Conservation (phyloP, 257 asterid species). For the Solanum rostratum region DNA sequence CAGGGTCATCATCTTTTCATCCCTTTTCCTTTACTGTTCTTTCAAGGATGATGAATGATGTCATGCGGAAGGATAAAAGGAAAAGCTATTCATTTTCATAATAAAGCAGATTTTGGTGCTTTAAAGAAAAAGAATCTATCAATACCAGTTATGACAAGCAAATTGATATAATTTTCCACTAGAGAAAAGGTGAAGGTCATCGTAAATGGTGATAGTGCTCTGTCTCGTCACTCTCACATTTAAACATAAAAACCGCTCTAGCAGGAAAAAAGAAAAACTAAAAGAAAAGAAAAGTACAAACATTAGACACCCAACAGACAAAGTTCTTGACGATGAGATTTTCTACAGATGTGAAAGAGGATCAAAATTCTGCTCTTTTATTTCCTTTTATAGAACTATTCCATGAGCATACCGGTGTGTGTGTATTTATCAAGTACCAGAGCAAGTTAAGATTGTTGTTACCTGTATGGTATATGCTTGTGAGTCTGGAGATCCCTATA, state of each 20-base stretch:
- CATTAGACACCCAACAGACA: not conserved
- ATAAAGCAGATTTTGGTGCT: not conserved
- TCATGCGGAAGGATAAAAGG: not conserved
- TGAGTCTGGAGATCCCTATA: slow-evolving; percentile 38
- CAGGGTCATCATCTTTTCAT: not conserved
- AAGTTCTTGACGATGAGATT: not conserved
- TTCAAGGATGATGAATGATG: not conserved
- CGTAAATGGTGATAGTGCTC: not conserved
- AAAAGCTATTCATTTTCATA: not conserved
- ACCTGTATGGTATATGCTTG: slow-evolving; percentile 43
- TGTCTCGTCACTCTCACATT: not conserved
- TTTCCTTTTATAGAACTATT: not conserved
- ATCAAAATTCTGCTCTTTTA: not conserved
- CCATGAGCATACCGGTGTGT: not conserved
- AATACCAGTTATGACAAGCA: not conserved
- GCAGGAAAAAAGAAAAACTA: not conserved
- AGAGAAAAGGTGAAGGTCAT: not conserved
- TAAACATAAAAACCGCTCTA: not conserved
- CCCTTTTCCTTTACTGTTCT: not conserved
- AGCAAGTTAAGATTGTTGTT: not conserved
- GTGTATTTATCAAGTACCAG: not conserved
- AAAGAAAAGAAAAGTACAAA: not conserved
- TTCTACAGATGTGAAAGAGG: not conserved
- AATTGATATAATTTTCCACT: not conserved
- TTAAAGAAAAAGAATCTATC: not conserved